Evolutionary conservation across 371 early-diverging fungal species (phyloP).

Genomic region (Mucor mucedo): DNA sequence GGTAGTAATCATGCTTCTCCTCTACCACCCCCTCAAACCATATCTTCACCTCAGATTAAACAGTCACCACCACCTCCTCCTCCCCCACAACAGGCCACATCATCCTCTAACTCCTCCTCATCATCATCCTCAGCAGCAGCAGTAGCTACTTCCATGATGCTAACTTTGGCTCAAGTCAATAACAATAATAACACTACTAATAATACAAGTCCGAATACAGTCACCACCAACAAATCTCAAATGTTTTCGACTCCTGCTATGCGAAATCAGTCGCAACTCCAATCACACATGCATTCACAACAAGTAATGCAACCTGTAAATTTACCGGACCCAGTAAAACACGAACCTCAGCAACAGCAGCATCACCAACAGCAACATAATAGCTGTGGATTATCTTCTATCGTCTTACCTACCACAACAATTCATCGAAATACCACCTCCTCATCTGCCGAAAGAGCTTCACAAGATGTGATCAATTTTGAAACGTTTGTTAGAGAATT

Average conservation of each 20-base stretch:
- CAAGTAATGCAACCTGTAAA: slow-evolving; percentile 9
- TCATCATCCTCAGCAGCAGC: too few relatives aligned
- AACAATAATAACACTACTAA: slow-evolving; percentile 3
- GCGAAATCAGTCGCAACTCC: slow-evolving; percentile 38
- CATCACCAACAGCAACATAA: too few relatives aligned
- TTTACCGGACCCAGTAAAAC: slow-evolving; percentile 6
- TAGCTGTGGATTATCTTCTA: not conserved
- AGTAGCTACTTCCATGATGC: slow-evolving; percentile 15
- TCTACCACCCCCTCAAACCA: slow-evolving; percentile 14
- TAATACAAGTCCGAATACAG: slow-evolving; percentile 3
- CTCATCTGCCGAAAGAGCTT: slow-evolving; percentile 14
- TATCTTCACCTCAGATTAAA: slow-evolving; percentile 25
- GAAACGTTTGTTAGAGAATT: slow-evolving; percentile 44
- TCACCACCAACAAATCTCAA: slow-evolving; percentile 3
- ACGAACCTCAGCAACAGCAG: not conserved
- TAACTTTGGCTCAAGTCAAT: slow-evolving; percentile 10
- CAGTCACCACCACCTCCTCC: slow-evolving; percentile 18
- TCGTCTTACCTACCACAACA: not conserved
- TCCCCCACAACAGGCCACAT: too few relatives aligned
- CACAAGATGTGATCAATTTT: slow-evolving; percentile 26
- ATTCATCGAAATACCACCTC: slow-evolving; percentile 1
- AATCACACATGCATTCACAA: slow-evolving; percentile 33
- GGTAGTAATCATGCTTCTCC: slow-evolving; percentile 16
- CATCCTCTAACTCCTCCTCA: too few relatives aligned
- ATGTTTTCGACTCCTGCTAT: slow-evolving; percentile 13